Evolutionary conservation across 192 early-diverging fungal species (phyloP).

Genomic region (Coemansia sp.): DNA sequence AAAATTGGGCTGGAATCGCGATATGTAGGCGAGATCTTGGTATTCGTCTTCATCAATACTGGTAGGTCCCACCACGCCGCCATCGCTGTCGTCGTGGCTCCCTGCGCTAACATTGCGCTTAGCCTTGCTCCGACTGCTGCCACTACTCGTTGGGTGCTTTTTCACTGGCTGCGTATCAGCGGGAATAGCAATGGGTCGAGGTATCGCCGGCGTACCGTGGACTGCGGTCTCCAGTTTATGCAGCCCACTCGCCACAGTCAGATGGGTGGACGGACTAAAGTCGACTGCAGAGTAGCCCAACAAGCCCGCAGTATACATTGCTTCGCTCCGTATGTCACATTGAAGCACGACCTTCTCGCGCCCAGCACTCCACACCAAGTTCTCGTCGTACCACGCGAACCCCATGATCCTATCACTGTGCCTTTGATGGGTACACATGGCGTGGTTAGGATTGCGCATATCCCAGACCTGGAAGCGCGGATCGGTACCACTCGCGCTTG

Average conservation of each 20-base stretch:
- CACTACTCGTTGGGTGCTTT: not conserved
- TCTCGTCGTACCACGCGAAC: slow-evolving; percentile 54
- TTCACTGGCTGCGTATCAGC: not conserved
- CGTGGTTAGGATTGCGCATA: slow-evolving; percentile 53
- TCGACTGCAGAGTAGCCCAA: slow-evolving; percentile 32
- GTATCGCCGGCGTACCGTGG: not conserved
- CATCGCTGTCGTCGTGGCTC: not conserved
- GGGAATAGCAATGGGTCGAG: not conserved
- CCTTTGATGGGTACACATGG: slow-evolving; percentile 48
- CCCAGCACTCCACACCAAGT: slow-evolving; percentile 44
- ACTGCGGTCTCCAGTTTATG: not conserved
- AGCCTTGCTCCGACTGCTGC: slow-evolving; percentile 4
- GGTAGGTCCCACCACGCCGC: not conserved
- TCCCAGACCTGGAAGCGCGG: slow-evolving; percentile 54
- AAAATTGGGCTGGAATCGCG: slow-evolving; percentile 31
- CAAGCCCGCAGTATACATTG: slow-evolving; percentile 35
- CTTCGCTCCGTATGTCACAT: slow-evolving; percentile 49
- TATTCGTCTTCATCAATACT: not conserved
- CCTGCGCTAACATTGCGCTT: slow-evolving; percentile 2
- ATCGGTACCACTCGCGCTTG: slow-evolving; percentile 35
- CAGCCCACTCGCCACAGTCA: slow-evolving; percentile 39
- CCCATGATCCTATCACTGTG: slow-evolving; percentile 31
- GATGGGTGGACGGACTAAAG: slow-evolving; percentile 29
- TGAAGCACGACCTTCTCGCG: slow-evolving; percentile 33
- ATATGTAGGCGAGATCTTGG: slow-evolving; percentile 5